Percentiles rank a stretch among this genome's conserved stretches.
Conservation (phyloP, 441 rosid genomes). For the Gossypium davidsonii region DNA sequence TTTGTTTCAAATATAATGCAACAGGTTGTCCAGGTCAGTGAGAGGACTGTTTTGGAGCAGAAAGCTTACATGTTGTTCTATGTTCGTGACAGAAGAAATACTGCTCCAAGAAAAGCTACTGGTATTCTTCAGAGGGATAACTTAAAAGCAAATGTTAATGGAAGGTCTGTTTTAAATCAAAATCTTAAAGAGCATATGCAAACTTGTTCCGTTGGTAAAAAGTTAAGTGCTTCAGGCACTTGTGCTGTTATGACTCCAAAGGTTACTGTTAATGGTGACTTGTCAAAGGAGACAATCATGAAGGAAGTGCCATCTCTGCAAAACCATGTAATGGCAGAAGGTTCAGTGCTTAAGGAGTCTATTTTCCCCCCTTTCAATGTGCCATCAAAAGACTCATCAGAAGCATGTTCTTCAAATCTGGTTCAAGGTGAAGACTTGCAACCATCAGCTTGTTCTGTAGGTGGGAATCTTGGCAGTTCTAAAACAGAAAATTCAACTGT, state of each 20-base stretch:
- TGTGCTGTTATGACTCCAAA: slow-evolving; percentile 25
- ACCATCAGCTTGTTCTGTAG: slow-evolving; percentile 5
- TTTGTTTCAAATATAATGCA: slow-evolving; percentile 13
- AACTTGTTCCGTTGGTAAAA: slow-evolving; percentile 27
- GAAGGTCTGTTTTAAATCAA: slow-evolving; percentile 34
- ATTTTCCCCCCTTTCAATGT: neutral
- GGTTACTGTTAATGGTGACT: slow-evolving; percentile 15
- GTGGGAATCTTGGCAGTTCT: slow-evolving; percentile 16
- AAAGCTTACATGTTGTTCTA: slow-evolving; percentile 97
- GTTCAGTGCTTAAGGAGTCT: slow-evolving; percentile 15
- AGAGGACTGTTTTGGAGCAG: slow-evolving; percentile 70
- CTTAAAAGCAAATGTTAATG: slow-evolving; percentile 30
- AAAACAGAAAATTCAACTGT: slow-evolving; percentile 17
- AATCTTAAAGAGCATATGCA: slow-evolving; percentile 25
- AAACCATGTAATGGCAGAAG: slow-evolving; percentile 15
- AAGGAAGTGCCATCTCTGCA: slow-evolving; percentile 24
- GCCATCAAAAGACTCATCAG: slow-evolving; percentile 16
- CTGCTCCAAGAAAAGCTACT: slow-evolving; percentile 35
- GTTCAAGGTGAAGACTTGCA: slow-evolving; percentile 18
- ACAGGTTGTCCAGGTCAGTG: slow-evolving; percentile 79
- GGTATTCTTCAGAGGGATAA: slow-evolving; percentile 39
- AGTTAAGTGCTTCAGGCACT: slow-evolving; percentile 18
- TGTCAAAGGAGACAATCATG: slow-evolving; percentile 20
- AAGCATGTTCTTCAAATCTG: slow-evolving; percentile 15
- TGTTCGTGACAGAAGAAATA: slow-evolving; percentile 71